Conservation (phyloP, 148 eudicot species). For the Talinum fruticosum region DNA sequence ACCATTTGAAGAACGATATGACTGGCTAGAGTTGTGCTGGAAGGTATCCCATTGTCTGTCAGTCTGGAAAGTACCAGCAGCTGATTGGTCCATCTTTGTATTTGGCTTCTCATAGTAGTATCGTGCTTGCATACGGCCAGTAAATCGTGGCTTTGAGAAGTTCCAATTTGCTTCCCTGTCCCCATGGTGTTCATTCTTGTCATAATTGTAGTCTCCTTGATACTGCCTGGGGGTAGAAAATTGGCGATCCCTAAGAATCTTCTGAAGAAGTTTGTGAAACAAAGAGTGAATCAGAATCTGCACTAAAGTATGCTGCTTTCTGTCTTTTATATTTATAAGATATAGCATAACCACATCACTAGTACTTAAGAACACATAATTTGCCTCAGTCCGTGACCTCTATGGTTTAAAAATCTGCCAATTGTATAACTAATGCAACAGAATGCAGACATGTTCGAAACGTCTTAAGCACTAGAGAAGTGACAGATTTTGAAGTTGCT, state of each 20-base stretch:
- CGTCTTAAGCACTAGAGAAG: neutral
- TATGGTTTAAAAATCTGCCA: neutral
- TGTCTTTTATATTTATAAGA: constrained; percentile 1
- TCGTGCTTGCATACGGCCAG: constrained; percentile 39
- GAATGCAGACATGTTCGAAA: neutral
- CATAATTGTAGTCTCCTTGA: constrained; percentile 35
- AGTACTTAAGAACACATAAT: neutral
- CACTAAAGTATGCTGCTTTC: neutral
- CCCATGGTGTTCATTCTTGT: constrained; percentile 40
- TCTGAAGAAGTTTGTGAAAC: constrained; percentile 24
- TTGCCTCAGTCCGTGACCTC: neutral
- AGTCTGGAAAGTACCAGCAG: constrained; percentile 26
- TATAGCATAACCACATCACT: neutral
- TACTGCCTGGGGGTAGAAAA: constrained; percentile 35
- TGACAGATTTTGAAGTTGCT: neutral
- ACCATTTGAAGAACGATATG: constrained; percentile 26
- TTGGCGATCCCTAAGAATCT: constrained; percentile 37
- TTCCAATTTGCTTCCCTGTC: constrained; percentile 44
- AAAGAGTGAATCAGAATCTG: constrained; percentile 2
- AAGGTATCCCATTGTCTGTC: constrained; percentile 32
- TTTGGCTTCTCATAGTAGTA: constrained; percentile 39
- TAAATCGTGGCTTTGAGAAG: constrained; percentile 34
- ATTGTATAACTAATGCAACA: neutral
- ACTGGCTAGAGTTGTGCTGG: constrained; percentile 21
- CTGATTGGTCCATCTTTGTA: constrained; percentile 35